These are phyloP conservation scores for Talaromyces atroroseus DNA, from an alignment of 2,329 filamentous ascomycete genomes.

Conservation along the genomic window DNA sequence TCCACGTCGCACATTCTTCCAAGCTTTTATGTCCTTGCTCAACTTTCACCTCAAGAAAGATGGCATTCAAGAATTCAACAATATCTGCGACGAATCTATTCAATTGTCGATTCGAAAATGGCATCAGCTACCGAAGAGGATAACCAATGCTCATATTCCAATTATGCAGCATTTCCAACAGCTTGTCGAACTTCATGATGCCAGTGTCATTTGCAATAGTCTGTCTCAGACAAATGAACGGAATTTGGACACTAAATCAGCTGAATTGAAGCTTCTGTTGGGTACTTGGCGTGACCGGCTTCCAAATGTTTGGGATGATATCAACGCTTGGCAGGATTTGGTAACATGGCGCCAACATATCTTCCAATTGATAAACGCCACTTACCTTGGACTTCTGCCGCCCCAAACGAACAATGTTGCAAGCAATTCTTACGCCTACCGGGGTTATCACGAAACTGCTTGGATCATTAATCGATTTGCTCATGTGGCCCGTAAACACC, in stretches of 20 bases:
- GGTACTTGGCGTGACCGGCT: slow-evolving; percentile 93
- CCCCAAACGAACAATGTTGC: slow-evolving; percentile 74
- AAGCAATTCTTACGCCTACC: slow-evolving; percentile 90
- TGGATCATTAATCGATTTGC: slow-evolving; percentile 99
- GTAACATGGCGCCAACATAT: slow-evolving; percentile 99
- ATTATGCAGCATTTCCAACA: slow-evolving; percentile 97
- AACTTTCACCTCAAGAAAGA: slow-evolving; percentile 92
- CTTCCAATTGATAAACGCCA: slow-evolving; percentile 92
- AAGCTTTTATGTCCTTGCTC: slow-evolving; percentile 93
- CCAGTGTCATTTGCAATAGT: slow-evolving; percentile 91
- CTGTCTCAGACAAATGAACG: slow-evolving; percentile 73
- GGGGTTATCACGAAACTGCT: slow-evolving; percentile 95
- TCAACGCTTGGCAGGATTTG: slow-evolving; percentile 97
- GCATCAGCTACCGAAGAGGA: slow-evolving; percentile 91
- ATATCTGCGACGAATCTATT: slow-evolving; percentile 92
- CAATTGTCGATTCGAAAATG: slow-evolving; percentile 96
- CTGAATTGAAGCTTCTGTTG: slow-evolving; percentile 87
- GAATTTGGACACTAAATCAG: slow-evolving; percentile 90
- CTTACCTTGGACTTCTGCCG: slow-evolving; percentile 80
- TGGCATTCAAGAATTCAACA: slow-evolving; percentile 70
- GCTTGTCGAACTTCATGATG: slow-evolving; percentile 93
- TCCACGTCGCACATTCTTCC: slow-evolving; percentile 90
- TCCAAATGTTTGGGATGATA: slow-evolving; percentile 98
- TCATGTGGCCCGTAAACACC: slow-evolving; percentile 95
- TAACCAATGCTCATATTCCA: slow-evolving; percentile 93